phyloP scores from a whole-genome alignment of 306 rosid genomes.

The Bauhinia variegata region DNA sequence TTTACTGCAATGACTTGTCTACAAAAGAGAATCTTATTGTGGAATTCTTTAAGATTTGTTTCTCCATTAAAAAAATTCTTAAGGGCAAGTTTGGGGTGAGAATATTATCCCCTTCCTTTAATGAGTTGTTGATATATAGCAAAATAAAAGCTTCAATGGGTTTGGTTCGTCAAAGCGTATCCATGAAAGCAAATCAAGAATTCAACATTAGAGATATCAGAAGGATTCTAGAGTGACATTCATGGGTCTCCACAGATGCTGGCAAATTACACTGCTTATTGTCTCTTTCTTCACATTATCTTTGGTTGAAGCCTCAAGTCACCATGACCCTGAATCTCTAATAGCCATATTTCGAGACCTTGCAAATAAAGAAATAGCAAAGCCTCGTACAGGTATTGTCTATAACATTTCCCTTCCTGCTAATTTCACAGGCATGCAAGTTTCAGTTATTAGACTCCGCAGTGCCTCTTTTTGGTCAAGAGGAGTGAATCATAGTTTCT shows the following conservation, averaged over 20 bases:
- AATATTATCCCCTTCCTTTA: conserved; percentile 7
- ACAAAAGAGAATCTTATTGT: conserved; percentile 26
- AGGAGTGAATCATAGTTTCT: conserved; percentile 56
- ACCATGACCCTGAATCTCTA: conserved; percentile 48
- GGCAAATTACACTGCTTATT: conserved; percentile 45
- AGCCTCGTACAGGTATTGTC: conserved; percentile 55
- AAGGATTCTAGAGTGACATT: conserved; percentile 41
- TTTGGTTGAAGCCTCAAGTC: conserved; percentile 32
- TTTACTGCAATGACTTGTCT: conserved; percentile 28
- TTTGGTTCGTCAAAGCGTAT: conserved; percentile 39
- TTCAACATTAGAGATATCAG: conserved; percentile 35
- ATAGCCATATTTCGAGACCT: conserved; percentile 47
- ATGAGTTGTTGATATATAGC: conserved; percentile 30
- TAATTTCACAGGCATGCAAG: conserved; percentile 69
- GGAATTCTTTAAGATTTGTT: conserved; percentile 1
- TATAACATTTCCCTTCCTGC: conserved; percentile 67
- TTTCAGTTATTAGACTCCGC: conserved; percentile 56
- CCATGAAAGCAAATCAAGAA: conserved; percentile 36
- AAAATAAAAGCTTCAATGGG: conserved; percentile 45
- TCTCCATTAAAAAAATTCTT: background rate
- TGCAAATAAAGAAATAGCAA: conserved; percentile 35
- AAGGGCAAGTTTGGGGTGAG: background rate
- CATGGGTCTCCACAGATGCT: conserved; percentile 55
- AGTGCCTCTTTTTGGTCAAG: conserved; percentile 51
- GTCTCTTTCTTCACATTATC: conserved; percentile 43